A percentile compares a stretch with the other conserved stretches of the same genome.
phyloP scores from a whole-genome alignment of 345 rosid genomes.

The Syzygium jambos region DNA sequence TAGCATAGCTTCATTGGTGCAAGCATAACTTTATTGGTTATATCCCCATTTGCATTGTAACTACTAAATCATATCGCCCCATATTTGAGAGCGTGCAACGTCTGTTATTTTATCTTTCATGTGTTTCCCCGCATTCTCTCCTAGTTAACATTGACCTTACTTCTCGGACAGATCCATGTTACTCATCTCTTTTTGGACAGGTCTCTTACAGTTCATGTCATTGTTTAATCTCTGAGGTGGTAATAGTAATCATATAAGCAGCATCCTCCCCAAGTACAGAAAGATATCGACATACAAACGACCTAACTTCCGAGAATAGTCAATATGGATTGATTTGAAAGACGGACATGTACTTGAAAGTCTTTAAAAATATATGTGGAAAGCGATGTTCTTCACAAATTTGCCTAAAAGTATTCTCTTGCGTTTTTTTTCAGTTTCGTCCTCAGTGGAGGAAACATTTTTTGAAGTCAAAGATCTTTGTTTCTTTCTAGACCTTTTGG shows the following conservation, averaged over 20 bases:
- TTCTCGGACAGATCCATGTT: neutral
- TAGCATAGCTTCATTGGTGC: too few species aligned
- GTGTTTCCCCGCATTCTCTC: too few species aligned
- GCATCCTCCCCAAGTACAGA: neutral
- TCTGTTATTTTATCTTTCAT: too few species aligned
- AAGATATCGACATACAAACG: neutral
- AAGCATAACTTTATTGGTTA: too few species aligned
- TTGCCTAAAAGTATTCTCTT: neutral
- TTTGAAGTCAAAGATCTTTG: neutral
- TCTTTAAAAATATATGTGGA: too few species aligned
- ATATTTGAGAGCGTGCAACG: too few species aligned
- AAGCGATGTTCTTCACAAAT: neutral
- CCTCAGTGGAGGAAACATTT: neutral
- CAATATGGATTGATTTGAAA: neutral
- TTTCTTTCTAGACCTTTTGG: neutral
- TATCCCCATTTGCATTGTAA: too few species aligned
- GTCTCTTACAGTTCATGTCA: neutral
- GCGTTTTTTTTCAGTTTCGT: too few species aligned
- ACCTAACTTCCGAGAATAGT: neutral
- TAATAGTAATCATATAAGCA: neutral
- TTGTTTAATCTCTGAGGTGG: neutral
- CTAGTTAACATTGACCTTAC: neutral
- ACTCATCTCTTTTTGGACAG: neutral
- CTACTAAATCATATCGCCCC: too few species aligned
- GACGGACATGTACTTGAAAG: neutral